phyloP scores from a whole-genome alignment of 2,329 filamentous ascomycete genomes.

The Trichoderma oligosporum region DNA sequence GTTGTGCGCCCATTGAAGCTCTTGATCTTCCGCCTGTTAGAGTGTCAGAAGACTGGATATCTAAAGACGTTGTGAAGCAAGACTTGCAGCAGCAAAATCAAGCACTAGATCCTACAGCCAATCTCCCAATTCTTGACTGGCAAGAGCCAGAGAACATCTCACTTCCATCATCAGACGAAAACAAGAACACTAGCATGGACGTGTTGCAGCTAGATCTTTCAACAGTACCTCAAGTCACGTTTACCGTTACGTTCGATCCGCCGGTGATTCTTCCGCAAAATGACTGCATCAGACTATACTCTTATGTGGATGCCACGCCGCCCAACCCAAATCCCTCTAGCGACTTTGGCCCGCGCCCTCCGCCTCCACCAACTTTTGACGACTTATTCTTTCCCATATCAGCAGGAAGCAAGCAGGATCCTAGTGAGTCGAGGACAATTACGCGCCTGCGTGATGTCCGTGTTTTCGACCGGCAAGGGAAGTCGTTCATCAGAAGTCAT shows the following conservation, averaged over 20 bases:
- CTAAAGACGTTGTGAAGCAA: constrained; percentile 59
- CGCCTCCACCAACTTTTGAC: constrained; percentile 51
- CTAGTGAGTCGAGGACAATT: constrained; percentile 56
- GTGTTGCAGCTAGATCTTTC: constrained; percentile 46
- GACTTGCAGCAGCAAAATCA: constrained; percentile 44
- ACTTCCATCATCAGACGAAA: constrained; percentile 45
- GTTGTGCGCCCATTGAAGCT: constrained; percentile 52
- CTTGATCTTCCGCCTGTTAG: constrained; percentile 58
- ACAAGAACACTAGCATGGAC: constrained; percentile 50
- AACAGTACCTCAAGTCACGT: constrained; percentile 64
- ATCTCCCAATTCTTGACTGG: constrained; percentile 59
- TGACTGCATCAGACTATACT: constrained; percentile 60
- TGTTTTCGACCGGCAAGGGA: constrained; percentile 35
- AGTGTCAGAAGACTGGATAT: constrained; percentile 71
- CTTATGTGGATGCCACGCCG: constrained; percentile 48
- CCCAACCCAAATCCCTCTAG: constrained; percentile 36
- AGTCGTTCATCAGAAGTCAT: constrained; percentile 39
- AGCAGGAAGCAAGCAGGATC: constrained; percentile 48
- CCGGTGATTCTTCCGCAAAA: constrained; percentile 66
- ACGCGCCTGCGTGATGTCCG: constrained; percentile 45
- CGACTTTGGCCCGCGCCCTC: constrained; percentile 30
- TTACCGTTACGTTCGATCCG: constrained; percentile 70
- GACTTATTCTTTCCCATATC: constrained; percentile 53
- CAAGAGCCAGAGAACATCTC: constrained; percentile 65
- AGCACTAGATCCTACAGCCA: constrained; percentile 41